Percentiles rank a stretch among this genome's conserved stretches.
Conservation (phyloP, 2,329 filamentous ascomycete genomes). For the Blastomyces silverae region DNA sequence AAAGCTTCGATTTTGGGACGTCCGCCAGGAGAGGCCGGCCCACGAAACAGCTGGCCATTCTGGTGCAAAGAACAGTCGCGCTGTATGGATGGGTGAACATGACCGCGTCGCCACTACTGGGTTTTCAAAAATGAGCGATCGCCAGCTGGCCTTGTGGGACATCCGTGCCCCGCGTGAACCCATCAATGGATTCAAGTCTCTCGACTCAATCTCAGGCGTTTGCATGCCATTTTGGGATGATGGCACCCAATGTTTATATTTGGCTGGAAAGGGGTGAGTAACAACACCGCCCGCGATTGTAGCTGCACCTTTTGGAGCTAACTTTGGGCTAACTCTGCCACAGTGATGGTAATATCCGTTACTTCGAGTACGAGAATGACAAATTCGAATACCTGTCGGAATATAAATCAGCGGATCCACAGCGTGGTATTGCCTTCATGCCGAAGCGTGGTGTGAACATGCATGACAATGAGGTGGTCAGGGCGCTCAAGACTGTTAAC, state of each 20-base stretch:
- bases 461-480: slow-evolving; percentile 93
- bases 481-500: slow-evolving; percentile 95
- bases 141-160: slow-evolving; percentile 94
- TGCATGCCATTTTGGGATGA: slow-evolving; percentile 99
- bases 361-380: slow-evolving; percentile 97
- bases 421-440: slow-evolving; percentile 88
- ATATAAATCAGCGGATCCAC: slow-evolving; percentile 93
- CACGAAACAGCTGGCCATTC: slow-evolving; percentile 80
- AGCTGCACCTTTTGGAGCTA: neutral
- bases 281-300: neutral
- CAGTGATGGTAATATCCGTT: slow-evolving; percentile 96
- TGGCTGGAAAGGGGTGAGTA: slow-evolving; percentile 90
- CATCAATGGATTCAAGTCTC: slow-evolving; percentile 78
- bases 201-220: slow-evolving; percentile 94
- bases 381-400: slow-evolving; percentile 97
- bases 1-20: slow-evolving; percentile 96
- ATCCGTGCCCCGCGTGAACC: slow-evolving; percentile 70
- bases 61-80: slow-evolving; percentile 94
- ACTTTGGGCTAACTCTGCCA: neutral
- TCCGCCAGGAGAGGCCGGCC: slow-evolving; percentile 79
- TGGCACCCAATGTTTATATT: slow-evolving; percentile 86
- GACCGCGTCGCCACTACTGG: slow-evolving; percentile 94
- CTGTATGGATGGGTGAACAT: slow-evolving; percentile 95
- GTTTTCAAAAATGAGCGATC: slow-evolving; percentile 97
- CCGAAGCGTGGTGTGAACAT: slow-evolving; percentile 93